These are phyloP conservation scores for Rhytidhysteron rufulum DNA, from an alignment of 2,329 filamentous ascomycete species.

Conservation along the genomic window DNA sequence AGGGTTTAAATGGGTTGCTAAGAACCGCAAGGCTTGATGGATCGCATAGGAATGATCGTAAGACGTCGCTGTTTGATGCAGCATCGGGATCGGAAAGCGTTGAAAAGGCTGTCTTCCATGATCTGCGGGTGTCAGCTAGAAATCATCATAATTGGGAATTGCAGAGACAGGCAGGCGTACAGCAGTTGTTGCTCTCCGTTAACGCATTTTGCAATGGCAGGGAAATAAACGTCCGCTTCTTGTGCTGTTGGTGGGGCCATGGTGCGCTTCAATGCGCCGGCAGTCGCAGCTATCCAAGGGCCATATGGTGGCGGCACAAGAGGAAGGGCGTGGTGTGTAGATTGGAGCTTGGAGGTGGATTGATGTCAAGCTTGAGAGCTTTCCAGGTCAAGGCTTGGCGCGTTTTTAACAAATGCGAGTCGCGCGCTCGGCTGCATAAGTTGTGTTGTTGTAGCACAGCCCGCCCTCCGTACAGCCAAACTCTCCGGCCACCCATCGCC, in stretches of 20 bases:
- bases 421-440: too few species aligned
- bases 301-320: constrained; percentile 25
- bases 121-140: constrained; percentile 49
- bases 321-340: too few species aligned
- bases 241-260: constrained; percentile 31
- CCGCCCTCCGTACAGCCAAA: too few species aligned
- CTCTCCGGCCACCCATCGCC: too few species aligned
- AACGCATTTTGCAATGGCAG: constrained; percentile 80
- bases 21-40: constrained; percentile 65
- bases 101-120: constrained; percentile 56
- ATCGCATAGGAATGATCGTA: constrained; percentile 69
- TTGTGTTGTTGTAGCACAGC: too few species aligned
- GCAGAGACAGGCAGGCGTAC: constrained; percentile 49
- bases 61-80: constrained; percentile 25
- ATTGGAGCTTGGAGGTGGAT: constrained; percentile 7
- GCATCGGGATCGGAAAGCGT: constrained; percentile 50
- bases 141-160: too few species aligned
- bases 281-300: constrained; percentile 23
- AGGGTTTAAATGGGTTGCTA: constrained; percentile 64
- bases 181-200: constrained; percentile 75
- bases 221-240: constrained; percentile 67
- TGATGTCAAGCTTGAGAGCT: constrained; percentile 17
- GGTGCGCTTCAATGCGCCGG: constrained; percentile 32
- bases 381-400: background rate
- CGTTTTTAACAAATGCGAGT: too few species aligned